A percentile compares a stretch with the other conserved stretches of the same genome.
These are phyloP conservation scores for Yarrowia hollandica DNA, from an alignment of 805 yeast genomes.

Conservation along the genomic window DNA sequence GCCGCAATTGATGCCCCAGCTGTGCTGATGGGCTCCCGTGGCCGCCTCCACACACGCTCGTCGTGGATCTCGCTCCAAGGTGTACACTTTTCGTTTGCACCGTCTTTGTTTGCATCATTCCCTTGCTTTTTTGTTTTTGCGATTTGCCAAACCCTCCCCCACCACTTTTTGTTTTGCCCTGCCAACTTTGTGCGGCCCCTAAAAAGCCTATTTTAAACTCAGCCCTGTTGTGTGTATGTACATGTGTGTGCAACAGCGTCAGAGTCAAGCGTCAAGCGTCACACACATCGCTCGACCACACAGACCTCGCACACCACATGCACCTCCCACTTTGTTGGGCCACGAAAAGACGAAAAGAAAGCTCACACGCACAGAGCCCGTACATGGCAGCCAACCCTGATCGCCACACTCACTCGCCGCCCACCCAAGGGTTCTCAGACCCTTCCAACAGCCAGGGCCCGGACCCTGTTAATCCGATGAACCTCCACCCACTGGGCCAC, in stretches of 20 bases:
- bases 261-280: too few relatives aligned
- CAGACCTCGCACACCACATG: not conserved
- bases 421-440: not conserved
- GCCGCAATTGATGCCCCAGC: too few relatives aligned
- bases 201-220: not conserved
- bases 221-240: too few relatives aligned
- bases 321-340: not conserved
- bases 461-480: slow-evolving; percentile 5
- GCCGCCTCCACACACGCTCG: too few relatives aligned
- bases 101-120: slow-evolving; percentile 4
- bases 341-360: not conserved
- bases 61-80: too few relatives aligned
- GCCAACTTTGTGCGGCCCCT: not conserved
- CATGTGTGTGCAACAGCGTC: too few relatives aligned
- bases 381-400: not conserved
- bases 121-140: not conserved
- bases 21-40: too few relatives aligned
- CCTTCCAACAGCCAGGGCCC: too few relatives aligned
- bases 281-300: too few relatives aligned
- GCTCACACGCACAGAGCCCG: not conserved
- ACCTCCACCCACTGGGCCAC: not conserved
- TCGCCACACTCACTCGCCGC: slow-evolving; percentile 4
- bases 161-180: slow-evolving; percentile 8
- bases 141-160: not conserved
- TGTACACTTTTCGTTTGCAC: slow-evolving; percentile 15